phyloP scores from a whole-genome alignment of 495 filamentous ascomycete species.

The Bathelium albidoporum region DNA sequence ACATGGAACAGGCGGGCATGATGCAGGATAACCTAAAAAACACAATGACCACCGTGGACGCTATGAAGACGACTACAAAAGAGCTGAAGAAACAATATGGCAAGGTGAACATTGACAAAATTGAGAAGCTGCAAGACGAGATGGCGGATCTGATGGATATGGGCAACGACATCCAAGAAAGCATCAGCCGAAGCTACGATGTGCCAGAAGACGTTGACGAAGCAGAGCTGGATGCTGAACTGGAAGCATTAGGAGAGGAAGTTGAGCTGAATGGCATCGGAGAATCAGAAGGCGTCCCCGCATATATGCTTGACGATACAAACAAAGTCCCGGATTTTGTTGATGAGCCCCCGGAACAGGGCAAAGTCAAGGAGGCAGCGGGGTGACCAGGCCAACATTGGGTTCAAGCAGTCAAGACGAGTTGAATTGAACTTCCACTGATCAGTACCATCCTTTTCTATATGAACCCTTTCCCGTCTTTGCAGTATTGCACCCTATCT shows the following conservation, averaged over 20 bases:
- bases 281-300: conserved; percentile 57
- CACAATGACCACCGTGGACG: conserved; percentile 96
- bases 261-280: conserved; percentile 58
- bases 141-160: conserved; percentile 98
- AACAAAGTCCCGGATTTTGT: conserved; percentile 73
- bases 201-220: conserved; percentile 97
- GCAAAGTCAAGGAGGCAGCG: conserved; percentile 73
- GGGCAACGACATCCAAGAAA: conserved; percentile 97
- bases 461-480: too few relatives aligned
- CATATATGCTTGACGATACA: conserved; percentile 74
- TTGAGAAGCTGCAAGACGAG: conserved; percentile 96
- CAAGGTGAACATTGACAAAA: conserved; percentile 94
- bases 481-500: too few relatives aligned
- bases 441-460: too few relatives aligned
- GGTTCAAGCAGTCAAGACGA: neutral
- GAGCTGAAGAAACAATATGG: conserved; percentile 89
- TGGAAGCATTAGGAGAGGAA: conserved; percentile 87
- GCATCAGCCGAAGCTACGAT: conserved; percentile 85
- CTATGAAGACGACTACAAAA: conserved; percentile 94
- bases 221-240: conserved; percentile 89
- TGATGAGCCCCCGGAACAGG: conserved; percentile 47
- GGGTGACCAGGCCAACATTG: conserved; percentile 30
- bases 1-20: conserved; percentile 98
- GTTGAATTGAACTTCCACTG: too few relatives aligned
- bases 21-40: conserved; percentile 99